phyloP scores from a whole-genome alignment of 2,329 filamentous ascomycete species.

The Incumbomyces delicatus region DNA sequence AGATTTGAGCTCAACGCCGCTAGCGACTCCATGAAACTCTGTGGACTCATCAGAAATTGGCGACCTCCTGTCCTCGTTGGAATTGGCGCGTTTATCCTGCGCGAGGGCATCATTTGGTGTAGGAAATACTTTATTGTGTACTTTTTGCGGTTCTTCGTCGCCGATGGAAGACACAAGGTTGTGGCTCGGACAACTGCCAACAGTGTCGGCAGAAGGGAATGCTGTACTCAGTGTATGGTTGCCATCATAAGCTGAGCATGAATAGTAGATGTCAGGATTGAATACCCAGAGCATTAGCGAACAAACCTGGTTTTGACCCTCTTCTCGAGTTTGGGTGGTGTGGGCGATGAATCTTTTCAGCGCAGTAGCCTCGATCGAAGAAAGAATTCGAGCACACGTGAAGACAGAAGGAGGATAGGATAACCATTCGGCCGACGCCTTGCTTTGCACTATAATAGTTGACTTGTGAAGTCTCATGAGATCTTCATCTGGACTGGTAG shows the following conservation, averaged over 20 bases:
- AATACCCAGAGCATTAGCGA: constrained; percentile 44
- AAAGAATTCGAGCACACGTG: constrained; percentile 5
- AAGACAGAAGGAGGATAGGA: constrained; percentile 3
- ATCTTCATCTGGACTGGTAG: constrained; percentile 4
- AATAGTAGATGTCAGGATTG: constrained; percentile 49
- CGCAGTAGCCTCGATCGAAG: constrained; percentile 4
- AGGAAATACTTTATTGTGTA: not conserved
- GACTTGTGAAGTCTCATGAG: constrained; percentile 5
- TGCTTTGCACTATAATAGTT: not conserved
- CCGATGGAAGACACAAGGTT: not conserved
- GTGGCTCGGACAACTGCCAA: not conserved
- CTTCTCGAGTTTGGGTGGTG: not conserved
- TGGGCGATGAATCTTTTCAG: constrained; percentile 4
- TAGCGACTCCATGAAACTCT: not conserved
- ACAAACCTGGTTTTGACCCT: not conserved
- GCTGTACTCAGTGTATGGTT: not conserved
- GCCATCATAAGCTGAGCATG: constrained; percentile 29
- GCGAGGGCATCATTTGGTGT: not conserved
- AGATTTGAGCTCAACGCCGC: not conserved
- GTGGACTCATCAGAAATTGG: not conserved
- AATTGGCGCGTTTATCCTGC: not conserved
- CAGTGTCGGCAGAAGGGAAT: not conserved
- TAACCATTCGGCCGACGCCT: not conserved
- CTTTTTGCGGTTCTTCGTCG: not conserved
- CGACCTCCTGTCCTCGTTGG: not conserved